A percentile compares a stretch with the other conserved stretches of the same genome.
Evolutionary conservation across 805 yeast species (phyloP).

Genomic region (Candida sonorensis): DNA sequence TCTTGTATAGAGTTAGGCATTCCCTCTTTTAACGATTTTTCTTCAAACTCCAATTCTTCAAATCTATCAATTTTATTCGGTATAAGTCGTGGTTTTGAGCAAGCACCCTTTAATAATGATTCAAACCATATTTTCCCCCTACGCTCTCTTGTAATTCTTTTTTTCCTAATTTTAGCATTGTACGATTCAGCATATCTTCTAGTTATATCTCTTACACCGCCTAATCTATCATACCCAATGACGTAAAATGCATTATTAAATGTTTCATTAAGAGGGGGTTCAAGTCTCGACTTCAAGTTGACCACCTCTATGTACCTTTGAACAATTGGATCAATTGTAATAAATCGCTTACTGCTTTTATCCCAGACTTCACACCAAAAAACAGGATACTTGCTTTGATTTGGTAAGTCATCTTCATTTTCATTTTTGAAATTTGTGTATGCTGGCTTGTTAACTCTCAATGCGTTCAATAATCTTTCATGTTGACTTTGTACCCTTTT

Average conservation of each 20-base stretch:
- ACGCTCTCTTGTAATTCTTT: conserved; percentile 56
- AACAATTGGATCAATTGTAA: conserved; percentile 78
- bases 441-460: conserved; percentile 20
- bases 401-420: conserved; percentile 5
- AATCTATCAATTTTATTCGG: conserved; percentile 35
- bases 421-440: conserved; percentile 9
- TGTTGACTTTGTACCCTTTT: conserved; percentile 17
- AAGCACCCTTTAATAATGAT: conserved; percentile 32
- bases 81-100: conserved; percentile 17
- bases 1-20: conserved; percentile 82
- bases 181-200: conserved; percentile 66
- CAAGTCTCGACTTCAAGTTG: conserved; percentile 37
- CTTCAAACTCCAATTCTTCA: conserved; percentile 55
- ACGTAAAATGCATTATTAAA: conserved; percentile 65
- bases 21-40: conserved; percentile 67
- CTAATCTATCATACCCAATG: conserved; percentile 63
- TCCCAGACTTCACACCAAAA: conserved; percentile 98
- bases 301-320: conserved; percentile 57
- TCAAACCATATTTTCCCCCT: conserved; percentile 58
- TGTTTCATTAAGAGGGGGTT: conserved; percentile 61
- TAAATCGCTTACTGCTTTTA: conserved; percentile 60
- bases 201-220: conserved; percentile 75
- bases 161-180: conserved; percentile 70
- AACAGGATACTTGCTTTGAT: conserved; percentile 45
- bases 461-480: conserved; percentile 21